phyloP scores from a whole-genome alignment of 225 moss, liverwort and hornwort genomes.

The Pseudoscleropodium purum region DNA sequence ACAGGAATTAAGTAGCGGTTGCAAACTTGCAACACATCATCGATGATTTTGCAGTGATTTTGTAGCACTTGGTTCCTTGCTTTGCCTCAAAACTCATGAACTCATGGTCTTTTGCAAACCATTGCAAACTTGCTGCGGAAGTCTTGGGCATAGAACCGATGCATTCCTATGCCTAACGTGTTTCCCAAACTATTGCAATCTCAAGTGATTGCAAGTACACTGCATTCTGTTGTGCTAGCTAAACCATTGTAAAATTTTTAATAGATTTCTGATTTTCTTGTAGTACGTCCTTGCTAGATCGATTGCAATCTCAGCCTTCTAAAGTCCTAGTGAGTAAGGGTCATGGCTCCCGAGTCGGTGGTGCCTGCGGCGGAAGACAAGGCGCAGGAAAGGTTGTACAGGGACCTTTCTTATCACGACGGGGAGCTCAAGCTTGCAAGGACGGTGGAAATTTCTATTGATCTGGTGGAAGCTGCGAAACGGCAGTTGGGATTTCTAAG shows the following conservation, averaged over 20 bases:
- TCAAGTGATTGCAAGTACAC: background rate
- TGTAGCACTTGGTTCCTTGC: background rate
- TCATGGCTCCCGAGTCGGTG: conserved; percentile 5
- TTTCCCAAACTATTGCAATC: background rate
- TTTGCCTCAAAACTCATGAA: background rate
- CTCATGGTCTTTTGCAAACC: background rate
- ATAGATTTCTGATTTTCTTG: background rate
- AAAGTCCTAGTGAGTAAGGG: background rate
- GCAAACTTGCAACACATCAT: background rate
- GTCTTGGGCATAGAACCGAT: background rate
- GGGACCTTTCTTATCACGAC: conserved; percentile 20
- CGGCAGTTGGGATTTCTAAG: conserved; percentile 78
- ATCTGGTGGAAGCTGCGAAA: conserved; percentile 63
- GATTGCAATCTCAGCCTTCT: background rate
- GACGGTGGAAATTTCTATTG: conserved; percentile 50
- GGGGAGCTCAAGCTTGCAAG: conserved; percentile 50
- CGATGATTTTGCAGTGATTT: background rate
- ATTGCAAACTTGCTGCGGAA: background rate
- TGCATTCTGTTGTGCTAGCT: background rate
- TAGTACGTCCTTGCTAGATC: background rate
- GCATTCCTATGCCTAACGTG: no score
- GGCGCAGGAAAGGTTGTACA: background rate
- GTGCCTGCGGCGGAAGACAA: background rate
- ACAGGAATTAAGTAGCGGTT: background rate
- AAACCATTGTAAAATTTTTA: background rate